Evolutionary conservation across 1,284 basidiomycete genomes (phyloP), one percentile per base, ranked within the genome.

Genomic region (Fomes fomentarius): DNA sequence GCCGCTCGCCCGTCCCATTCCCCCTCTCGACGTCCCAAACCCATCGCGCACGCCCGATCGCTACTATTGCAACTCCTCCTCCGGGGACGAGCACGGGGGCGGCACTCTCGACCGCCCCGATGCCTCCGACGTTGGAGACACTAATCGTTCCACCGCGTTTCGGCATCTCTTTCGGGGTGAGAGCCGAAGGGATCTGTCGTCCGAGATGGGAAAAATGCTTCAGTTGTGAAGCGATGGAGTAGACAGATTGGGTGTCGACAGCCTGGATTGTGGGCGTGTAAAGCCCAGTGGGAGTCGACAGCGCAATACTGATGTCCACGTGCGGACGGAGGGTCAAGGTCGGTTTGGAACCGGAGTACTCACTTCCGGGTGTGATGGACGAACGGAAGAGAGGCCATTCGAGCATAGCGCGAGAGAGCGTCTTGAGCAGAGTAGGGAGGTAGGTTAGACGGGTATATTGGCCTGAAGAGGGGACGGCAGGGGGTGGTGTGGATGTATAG

Each of bases 21-120:
- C 73, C 71, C 43, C 70, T 59, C 37, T 81, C 77, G 25, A 85
- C 84, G 65, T 91, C 89, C 85, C 78, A 87, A n/a, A 80, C 78
- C 91, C 91, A 94, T 63, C 79, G 81, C n/a, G 92, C 91, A 28
- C 89, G 71, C 1, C 95, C 95, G 19, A 98, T 76, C 1, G 93
- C 95, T 1, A 93, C 93, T 60, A 97, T 97, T 2, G 93, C 94
- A 0, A 97, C 81, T 0, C 95, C 93, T 0, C 93, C 93, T 0
- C 93, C 94, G 0, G 91, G 91, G 0, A 96, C 89, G 0, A 97
- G 76, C 34, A 96, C 84, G 0, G 94, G 94, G 40, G 80, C 77
- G 4, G 92, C 91, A 52, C 76, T 81, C 42, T 87, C 84, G 0
- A 89, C 88, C 24, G 79, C 78, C 1, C 93, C 94, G 14, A 94